Percentiles rank a stretch among this genome's conserved stretches.
These are phyloP conservation scores for Ammopiptanthus mongolicus DNA, from an alignment of 306 rosid species.

Conservation along the genomic window DNA sequence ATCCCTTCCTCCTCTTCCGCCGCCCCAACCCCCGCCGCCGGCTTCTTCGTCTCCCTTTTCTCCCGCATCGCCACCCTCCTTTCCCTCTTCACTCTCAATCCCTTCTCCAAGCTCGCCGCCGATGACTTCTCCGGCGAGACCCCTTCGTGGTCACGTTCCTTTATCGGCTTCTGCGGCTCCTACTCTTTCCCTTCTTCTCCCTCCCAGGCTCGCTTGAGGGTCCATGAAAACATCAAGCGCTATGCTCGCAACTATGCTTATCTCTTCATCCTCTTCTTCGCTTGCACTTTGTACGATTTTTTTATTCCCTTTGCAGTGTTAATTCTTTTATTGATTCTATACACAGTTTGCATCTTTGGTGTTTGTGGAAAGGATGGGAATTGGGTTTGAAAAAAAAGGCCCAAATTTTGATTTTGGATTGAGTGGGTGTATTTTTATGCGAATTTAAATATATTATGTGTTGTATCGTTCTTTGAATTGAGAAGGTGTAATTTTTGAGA, in stretches of 20 bases:
- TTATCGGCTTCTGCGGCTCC: constrained; percentile 48
- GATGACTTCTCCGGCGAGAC: constrained; percentile 66
- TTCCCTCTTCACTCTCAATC: constrained; percentile 71
- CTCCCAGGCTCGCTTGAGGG: constrained; percentile 76
- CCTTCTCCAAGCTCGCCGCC: constrained; percentile 75
- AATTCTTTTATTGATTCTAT: background rate
- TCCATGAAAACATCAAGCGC: constrained; percentile 86
- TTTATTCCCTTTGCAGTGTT: background rate
- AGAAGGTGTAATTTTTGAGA: background rate
- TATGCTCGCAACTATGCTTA: constrained; percentile 83
- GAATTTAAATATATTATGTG: background rate
- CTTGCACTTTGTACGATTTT: constrained; percentile 61
- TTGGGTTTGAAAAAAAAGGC: background rate
- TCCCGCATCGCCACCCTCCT: constrained; percentile 56
- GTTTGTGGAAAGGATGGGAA: background rate
- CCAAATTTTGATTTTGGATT: background rate
- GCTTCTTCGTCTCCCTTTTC: constrained; percentile 42
- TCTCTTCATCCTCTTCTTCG: constrained; percentile 63
- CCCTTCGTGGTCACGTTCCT: constrained; percentile 73
- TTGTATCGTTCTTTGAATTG: background rate
- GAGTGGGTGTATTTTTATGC: background rate
- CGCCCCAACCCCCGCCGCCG: constrained; percentile 26
- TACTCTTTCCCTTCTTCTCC: constrained; percentile 81
- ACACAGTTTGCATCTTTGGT: background rate
- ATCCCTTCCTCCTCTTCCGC: constrained; percentile 14